Evolutionary conservation across 2,329 filamentous ascomycete species (phyloP), one percentile per base, ranked within the genome.

Genomic region (Pyricularia pennisetigena): DNA sequence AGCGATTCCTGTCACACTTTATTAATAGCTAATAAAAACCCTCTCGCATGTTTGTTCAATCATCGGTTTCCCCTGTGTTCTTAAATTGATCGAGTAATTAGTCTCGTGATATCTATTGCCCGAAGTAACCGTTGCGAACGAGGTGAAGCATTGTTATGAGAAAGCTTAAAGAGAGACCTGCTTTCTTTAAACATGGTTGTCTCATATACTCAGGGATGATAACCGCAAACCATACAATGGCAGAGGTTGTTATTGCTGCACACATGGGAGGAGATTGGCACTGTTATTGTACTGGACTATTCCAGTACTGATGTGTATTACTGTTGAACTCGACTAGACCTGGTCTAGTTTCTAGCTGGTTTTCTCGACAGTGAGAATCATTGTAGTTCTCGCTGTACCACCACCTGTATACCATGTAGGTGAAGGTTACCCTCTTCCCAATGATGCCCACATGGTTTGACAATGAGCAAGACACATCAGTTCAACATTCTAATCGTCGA

Each of bases 1-100:
- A 63, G 30, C 64, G 64, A 68, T 61, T 62, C 66, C 66, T 68
- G 68, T 70, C 68, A 62, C 69, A 68, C 68, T 69, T 75, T 69
- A 68, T 68, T 76, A 76, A 76, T 76, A 76, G 71, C 71, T 75
- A 76, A 75, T 75, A 75, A 73, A 74, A 73, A 72, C 72, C 72
- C 73, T 74, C 73, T 72, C 73, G 73, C 71, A 71, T 74, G 74
- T 73, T 72, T 29, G 59, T 62, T 28, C 4, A 16, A 62, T 16
- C 14, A 14, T 24, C 29, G 12, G 2, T 49, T n/a, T 16, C 14
- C 2, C 41, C 8, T n/a, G 20, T 10, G 41, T n/a, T 49, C n/a
- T 49, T 49, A 4, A 35, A 35, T 35, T 14, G 4, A 32, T 32
- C 5, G 5, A 32, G 16, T 3, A 49, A n/a, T 1, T 8, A 49